A percentile compares a stretch with the other conserved stretches of the same genome.
phyloP scores from a whole-genome alignment of 2,329 filamentous ascomycete genomes.

The Didymella exigua region DNA sequence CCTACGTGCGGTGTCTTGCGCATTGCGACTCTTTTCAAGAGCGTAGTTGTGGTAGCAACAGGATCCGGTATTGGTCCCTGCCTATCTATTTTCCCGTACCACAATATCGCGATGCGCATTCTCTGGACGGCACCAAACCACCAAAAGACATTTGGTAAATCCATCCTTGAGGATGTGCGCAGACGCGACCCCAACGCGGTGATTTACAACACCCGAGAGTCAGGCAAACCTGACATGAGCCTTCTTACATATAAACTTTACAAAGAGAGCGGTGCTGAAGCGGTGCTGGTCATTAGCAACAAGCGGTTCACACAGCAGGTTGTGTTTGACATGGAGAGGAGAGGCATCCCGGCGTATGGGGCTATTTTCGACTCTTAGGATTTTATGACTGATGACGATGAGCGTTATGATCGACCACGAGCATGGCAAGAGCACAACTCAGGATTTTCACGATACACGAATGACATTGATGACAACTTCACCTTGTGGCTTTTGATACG shows the following conservation, averaged over 20 bases:
- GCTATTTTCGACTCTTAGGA: conserved; percentile 71
- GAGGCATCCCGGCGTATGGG: conserved; percentile 72
- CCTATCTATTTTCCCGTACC: conserved; percentile 59
- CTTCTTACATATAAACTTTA: conserved; percentile 62
- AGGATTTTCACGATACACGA: background rate
- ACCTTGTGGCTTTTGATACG: too few species aligned
- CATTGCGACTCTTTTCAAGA: conserved; percentile 46
- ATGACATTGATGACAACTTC: background rate
- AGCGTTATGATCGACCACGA: background rate
- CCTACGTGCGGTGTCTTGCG: conserved; percentile 46
- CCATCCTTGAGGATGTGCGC: conserved; percentile 64
- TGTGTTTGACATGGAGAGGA: conserved; percentile 71
- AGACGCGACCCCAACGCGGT: conserved; percentile 66
- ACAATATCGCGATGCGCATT: conserved; percentile 62
- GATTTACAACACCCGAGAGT: conserved; percentile 69
- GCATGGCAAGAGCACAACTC: background rate
- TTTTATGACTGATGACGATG: background rate
- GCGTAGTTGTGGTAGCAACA: conserved; percentile 47
- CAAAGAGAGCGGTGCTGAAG: conserved; percentile 63
- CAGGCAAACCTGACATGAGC: conserved; percentile 68
- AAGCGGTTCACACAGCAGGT: conserved; percentile 72
- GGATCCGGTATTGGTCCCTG: conserved; percentile 50
- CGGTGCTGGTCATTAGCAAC: conserved; percentile 76
- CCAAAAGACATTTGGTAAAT: conserved; percentile 66
- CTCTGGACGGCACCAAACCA: conserved; percentile 74